Percentiles rank a stretch among this genome's conserved stretches.
These are phyloP conservation scores for Colletotrichum euphorbiae DNA, from an alignment of 2,329 filamentous ascomycete species.

Conservation along the genomic window DNA sequence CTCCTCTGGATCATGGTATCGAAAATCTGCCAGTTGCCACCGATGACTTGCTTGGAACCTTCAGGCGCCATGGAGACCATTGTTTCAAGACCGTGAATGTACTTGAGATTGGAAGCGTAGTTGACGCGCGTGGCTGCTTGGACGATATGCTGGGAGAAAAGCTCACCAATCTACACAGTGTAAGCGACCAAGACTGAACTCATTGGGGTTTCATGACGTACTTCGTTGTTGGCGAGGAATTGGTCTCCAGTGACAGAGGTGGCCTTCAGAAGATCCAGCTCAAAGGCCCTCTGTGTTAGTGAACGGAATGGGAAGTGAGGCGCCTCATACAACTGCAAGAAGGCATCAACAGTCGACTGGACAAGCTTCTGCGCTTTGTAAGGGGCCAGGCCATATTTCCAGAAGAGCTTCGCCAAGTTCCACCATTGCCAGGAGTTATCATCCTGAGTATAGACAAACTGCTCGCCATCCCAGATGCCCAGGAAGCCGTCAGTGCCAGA, in stretches of 20 bases:
- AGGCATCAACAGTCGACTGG: slow-evolving; percentile 76
- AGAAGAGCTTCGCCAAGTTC: slow-evolving; percentile 82
- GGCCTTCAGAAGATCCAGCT: slow-evolving; percentile 73
- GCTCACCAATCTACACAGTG: slow-evolving; percentile 64
- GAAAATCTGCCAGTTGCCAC: slow-evolving; percentile 97
- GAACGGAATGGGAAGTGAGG: slow-evolving; percentile 88
- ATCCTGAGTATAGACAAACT: slow-evolving; percentile 76
- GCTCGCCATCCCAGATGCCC: slow-evolving; percentile 85
- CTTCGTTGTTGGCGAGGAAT: slow-evolving; percentile 74
- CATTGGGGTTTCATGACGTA: slow-evolving; percentile 43
- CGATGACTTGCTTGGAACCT: slow-evolving; percentile 80
- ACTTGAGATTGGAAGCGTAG: slow-evolving; percentile 88
- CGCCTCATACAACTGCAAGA: slow-evolving; percentile 82
- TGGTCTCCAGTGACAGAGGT: slow-evolving; percentile 80
- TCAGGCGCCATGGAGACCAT: slow-evolving; percentile 93
- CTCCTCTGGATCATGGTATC: slow-evolving; percentile 79
- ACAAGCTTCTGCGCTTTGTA: slow-evolving; percentile 79
- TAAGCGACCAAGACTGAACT: slow-evolving; percentile 6
- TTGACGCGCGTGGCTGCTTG: slow-evolving; percentile 94
- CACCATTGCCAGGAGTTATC: slow-evolving; percentile 77
- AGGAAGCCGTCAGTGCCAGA: slow-evolving; percentile 66
- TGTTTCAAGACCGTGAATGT: slow-evolving; percentile 88
- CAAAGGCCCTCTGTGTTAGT: slow-evolving; percentile 74
- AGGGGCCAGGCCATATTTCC: slow-evolving; percentile 86
- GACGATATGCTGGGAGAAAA: slow-evolving; percentile 83